These are phyloP conservation scores for Adansonia grandidieri DNA, from an alignment of 441 rosid genomes.

Conservation along the genomic window DNA sequence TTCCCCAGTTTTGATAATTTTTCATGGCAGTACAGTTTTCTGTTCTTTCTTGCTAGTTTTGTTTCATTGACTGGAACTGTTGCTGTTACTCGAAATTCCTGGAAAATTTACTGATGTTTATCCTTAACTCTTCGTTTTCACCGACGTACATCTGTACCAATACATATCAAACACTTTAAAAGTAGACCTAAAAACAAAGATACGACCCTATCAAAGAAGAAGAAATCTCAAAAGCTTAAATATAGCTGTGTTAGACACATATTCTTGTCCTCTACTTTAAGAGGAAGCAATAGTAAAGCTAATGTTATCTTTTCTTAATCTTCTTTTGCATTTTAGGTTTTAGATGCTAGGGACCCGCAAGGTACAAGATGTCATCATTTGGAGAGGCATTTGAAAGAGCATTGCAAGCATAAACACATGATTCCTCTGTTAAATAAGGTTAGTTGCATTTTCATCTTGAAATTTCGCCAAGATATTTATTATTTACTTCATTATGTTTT, in stretches of 20 bases:
- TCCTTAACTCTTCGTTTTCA: background rate
- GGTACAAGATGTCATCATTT: slow-evolving; percentile 94
- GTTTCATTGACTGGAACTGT: background rate
- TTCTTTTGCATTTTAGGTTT: slow-evolving; percentile 53
- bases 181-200: background rate
- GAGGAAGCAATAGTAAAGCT: background rate
- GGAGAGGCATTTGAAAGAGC: slow-evolving; percentile 89
- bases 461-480: background rate
- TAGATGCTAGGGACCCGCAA: slow-evolving; percentile 97
- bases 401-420: slow-evolving; percentile 90
- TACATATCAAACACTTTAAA: background rate
- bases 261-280: background rate
- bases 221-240: background rate
- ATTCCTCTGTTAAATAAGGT: slow-evolving; percentile 88
- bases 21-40: background rate
- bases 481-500: background rate
- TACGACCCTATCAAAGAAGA: background rate
- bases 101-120: background rate
- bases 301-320: background rate
- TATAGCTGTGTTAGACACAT: background rate
- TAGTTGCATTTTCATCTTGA: slow-evolving; percentile 24
- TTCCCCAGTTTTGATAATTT: background rate
- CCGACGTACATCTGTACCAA: background rate
- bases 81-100: background rate
- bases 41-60: background rate